A percentile compares a stretch with the other conserved stretches of the same genome.
Conservation (phyloP, 2,329 filamentous ascomycete species). For the Neospermospora avenae region DNA sequence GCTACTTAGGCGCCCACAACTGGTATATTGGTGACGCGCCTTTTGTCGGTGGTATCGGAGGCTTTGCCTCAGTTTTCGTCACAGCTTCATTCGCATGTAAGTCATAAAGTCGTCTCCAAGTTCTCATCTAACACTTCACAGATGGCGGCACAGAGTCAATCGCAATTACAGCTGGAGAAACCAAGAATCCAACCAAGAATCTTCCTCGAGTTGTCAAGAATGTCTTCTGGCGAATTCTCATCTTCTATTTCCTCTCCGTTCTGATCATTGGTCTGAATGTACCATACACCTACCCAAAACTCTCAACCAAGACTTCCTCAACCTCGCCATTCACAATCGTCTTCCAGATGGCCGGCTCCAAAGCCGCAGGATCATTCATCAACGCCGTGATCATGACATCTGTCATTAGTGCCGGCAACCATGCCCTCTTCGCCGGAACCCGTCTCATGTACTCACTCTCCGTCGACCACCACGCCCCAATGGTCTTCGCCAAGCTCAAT, state of each 20-base stretch:
- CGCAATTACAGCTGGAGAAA: slow-evolving; percentile 64
- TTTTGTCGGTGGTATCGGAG: slow-evolving; percentile 62
- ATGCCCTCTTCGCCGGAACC: slow-evolving; percentile 55
- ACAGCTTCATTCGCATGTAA: slow-evolving; percentile 59
- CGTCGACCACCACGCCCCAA: slow-evolving; percentile 53
- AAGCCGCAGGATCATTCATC: slow-evolving; percentile 53
- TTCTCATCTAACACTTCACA: slow-evolving; percentile 18
- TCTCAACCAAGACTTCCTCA: slow-evolving; percentile 41
- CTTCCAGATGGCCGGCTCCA: slow-evolving; percentile 55
- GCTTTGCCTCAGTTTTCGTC: slow-evolving; percentile 63
- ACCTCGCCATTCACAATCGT: slow-evolving; percentile 59
- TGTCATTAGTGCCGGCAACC: slow-evolving; percentile 56
- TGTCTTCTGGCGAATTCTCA: slow-evolving; percentile 55
- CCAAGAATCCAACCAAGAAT: slow-evolving; percentile 57
- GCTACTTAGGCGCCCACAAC: slow-evolving; percentile 56
- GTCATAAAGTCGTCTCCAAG: slow-evolving; percentile 21
- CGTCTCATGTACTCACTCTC: slow-evolving; percentile 56
- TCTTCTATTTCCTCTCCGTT: slow-evolving; percentile 49
- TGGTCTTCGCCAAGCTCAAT: slow-evolving; percentile 49
- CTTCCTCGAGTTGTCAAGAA: slow-evolving; percentile 63
- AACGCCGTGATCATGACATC: slow-evolving; percentile 60
- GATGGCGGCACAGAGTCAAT: slow-evolving; percentile 61
- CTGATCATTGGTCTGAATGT: slow-evolving; percentile 57
- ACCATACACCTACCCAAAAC: slow-evolving; percentile 49
- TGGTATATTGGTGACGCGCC: slow-evolving; percentile 59